Evolutionary conservation across 2,329 filamentous ascomycete species (phyloP), one percentile per base, ranked within the genome.

Genomic region (Emericellopsis cladophorae): DNA sequence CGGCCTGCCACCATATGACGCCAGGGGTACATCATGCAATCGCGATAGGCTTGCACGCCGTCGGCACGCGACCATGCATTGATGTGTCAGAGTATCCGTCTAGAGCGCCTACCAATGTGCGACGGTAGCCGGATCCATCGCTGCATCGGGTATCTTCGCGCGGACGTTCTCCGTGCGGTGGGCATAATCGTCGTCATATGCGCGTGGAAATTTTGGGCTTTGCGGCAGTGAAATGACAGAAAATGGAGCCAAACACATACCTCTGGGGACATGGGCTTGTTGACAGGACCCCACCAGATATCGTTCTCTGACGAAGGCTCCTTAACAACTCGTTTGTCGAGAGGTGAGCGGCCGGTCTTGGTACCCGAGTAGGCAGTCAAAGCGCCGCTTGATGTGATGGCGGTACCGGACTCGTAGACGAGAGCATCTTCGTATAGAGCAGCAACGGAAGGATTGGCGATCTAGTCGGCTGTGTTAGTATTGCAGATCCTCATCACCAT

Each of bases 391-490:
- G 89, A 93, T 52, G 92, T 95, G 70, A 98, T 95, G 64, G 92
- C 92, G 42, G 90, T 93, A 56, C 92, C 92, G 44, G 86, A 92
- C 70, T 98, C 92, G 72, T 96, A 98, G 52, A 76, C 40, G 49
- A 98, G 79, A 42, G 92, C 92, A 84, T 98, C 92, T 78, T 98
- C 92, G 73, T 98, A 98, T 49, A 98, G 81, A 44, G 89, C 84
- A 49, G 92, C 82, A 46, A 96, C 92, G 43, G 90, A 92, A 48
- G 90, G 89, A 68, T 98, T 96, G 68, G 87, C 85, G 45, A 81
- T 76, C 75, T 79, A 46, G 15, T 8, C 24, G 31, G 10, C 31
- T 3, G 29, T n/a, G 12, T 36, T 41, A 26, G 12, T 21, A 18
- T 22, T 40, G 16, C 21, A 32, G 8, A 6, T 18, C 24, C 16